A percentile compares a stretch with the other conserved stretches of the same genome.
These are phyloP conservation scores for Plantago coronopus DNA, from an alignment of 305 asterid genomes.

Conservation along the genomic window DNA sequence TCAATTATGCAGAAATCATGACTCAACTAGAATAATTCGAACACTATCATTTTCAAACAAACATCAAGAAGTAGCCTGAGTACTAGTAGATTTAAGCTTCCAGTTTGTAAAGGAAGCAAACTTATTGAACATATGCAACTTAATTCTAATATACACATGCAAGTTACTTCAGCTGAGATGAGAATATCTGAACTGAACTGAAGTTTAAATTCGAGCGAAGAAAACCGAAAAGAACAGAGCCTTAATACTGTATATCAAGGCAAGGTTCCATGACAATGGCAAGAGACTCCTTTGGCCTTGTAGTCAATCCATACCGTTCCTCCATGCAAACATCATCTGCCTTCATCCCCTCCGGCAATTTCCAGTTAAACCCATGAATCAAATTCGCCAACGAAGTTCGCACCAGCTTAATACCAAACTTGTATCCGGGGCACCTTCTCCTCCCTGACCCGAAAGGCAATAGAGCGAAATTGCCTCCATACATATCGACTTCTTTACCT, in stretches of 20 bases:
- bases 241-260: background rate
- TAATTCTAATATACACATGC: too few relatives aligned
- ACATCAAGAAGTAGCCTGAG: too few relatives aligned
- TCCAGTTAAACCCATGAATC: conserved; percentile 5
- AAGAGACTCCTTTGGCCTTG: background rate
- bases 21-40: too few relatives aligned
- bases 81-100: too few relatives aligned
- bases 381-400: background rate
- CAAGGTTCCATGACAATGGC: conserved; percentile 1
- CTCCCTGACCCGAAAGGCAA: conserved; percentile 8
- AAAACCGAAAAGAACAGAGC: too few relatives aligned
- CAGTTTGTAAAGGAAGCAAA: too few relatives aligned
- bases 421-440: conserved; percentile 6
- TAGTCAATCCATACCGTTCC: background rate
- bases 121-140: too few relatives aligned
- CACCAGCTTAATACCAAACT: background rate
- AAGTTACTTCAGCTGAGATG: too few relatives aligned
- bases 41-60: too few relatives aligned
- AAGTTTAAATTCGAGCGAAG: too few relatives aligned
- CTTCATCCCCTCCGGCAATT: conserved; percentile 1
- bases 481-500: background rate
- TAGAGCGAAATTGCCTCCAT: background rate
- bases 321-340: background rate
- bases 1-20: too few relatives aligned
- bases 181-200: too few relatives aligned